Evolutionary conservation across 2,329 filamentous ascomycete genomes (phyloP).

Genomic region (Ophiobolus disseminans): DNA sequence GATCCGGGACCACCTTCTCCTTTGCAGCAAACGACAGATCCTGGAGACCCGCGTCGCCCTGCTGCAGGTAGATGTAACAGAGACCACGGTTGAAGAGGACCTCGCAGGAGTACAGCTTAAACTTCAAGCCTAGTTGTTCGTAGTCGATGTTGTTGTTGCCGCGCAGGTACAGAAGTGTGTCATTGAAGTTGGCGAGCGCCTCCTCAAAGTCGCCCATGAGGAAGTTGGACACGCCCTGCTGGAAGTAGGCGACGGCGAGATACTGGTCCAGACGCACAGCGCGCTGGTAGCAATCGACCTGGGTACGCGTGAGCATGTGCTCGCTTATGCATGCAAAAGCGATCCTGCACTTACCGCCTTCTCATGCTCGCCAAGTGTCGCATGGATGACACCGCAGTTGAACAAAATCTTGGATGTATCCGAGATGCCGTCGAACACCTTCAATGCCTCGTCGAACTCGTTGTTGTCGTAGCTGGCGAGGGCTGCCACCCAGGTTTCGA

Average conservation of each 20-base stretch:
- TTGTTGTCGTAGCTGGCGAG: conserved; percentile 94
- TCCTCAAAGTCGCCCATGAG: conserved; percentile 96
- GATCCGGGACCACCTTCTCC: conserved; percentile 94
- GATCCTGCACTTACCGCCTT: conserved; percentile 73
- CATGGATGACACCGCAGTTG: conserved; percentile 97
- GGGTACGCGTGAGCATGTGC: conserved; percentile 27
- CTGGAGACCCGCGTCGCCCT: conserved; percentile 87
- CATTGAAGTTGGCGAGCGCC: conserved; percentile 97
- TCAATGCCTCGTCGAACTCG: conserved; percentile 89
- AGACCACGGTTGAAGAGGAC: conserved; percentile 96
- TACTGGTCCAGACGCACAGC: conserved; percentile 92
- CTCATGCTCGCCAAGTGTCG: conserved; percentile 93
- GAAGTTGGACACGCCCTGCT: conserved; percentile 98
- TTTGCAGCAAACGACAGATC: conserved; percentile 90
- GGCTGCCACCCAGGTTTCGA: conserved; percentile 96
- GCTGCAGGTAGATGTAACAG: conserved; percentile 96
- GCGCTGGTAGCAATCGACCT: conserved; percentile 95
- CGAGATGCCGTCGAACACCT: conserved; percentile 82
- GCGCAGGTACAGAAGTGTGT: conserved; percentile 90
- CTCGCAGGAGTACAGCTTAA: conserved; percentile 97
- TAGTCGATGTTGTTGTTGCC: conserved; percentile 99
- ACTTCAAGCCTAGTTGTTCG: conserved; percentile 90
- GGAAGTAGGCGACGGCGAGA: conserved; percentile 96
- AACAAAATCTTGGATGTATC: conserved; percentile 99
- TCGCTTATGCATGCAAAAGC: conserved; percentile 1